Percentiles rank a stretch among this genome's conserved stretches.
These are phyloP conservation scores for Candida anglica DNA, from an alignment of 805 yeast species.

Conservation along the genomic window DNA sequence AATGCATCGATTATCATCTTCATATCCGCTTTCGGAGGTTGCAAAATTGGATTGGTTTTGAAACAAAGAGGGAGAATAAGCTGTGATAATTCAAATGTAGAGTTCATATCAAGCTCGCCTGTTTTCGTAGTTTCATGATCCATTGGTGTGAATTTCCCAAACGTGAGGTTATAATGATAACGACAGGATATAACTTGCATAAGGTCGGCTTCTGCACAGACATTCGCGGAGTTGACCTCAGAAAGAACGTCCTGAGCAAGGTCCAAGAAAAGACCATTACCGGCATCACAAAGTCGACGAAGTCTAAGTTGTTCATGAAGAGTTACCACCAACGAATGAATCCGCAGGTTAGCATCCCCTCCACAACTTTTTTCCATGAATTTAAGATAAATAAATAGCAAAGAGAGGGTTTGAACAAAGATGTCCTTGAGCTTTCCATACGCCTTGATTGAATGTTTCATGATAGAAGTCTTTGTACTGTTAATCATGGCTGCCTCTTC, in stretches of 20 bases:
- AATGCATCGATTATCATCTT: conserved; percentile 69
- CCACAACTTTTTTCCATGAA: background rate
- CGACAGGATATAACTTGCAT: conserved; percentile 77
- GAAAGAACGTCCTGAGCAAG: conserved; percentile 55
- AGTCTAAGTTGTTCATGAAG: conserved; percentile 74
- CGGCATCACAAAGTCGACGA: conserved; percentile 63
- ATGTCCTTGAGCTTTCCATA: conserved; percentile 45
- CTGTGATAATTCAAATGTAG: conserved; percentile 36
- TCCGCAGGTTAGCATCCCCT: no score
- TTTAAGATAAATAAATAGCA: conserved; percentile 35
- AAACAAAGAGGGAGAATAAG: conserved; percentile 55
- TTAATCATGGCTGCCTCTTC: conserved; percentile 47
- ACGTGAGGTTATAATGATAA: conserved; percentile 61
- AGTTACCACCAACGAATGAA: background rate
- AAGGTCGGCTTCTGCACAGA: conserved; percentile 58
- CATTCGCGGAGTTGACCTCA: conserved; percentile 27
- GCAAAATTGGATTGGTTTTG: conserved; percentile 55
- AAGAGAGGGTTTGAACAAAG: conserved; percentile 32
- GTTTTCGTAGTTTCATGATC: conserved; percentile 53
- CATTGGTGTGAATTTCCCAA: conserved; percentile 57
- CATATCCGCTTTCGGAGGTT: conserved; percentile 63
- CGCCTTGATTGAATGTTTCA: conserved; percentile 38
- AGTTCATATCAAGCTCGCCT: conserved; percentile 21
- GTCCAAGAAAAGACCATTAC: conserved; percentile 58
- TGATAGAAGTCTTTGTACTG: conserved; percentile 36